A percentile compares a stretch with the other conserved stretches of the same genome.
phyloP scores from a whole-genome alignment of 1,284 basidiomycete species.

The Pseudozyma flocculosa region DNA sequence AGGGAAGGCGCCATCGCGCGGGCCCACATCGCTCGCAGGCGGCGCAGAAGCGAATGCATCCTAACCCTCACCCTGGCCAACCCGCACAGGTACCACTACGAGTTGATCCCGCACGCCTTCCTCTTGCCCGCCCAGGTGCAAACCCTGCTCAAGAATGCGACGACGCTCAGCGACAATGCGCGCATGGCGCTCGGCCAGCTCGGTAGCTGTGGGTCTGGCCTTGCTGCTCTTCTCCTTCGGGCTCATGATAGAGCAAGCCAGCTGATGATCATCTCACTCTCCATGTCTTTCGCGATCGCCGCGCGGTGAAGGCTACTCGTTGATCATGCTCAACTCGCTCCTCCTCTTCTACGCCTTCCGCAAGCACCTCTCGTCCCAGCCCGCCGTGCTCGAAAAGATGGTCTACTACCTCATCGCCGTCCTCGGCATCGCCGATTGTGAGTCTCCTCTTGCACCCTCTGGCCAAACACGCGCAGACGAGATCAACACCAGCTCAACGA shows the following conservation, averaged over 20 bases:
- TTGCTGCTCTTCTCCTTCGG: not conserved
- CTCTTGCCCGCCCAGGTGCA: slow-evolving; percentile 15
- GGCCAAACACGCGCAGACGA: not conserved
- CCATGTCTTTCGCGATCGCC: too few species aligned
- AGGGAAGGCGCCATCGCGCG: too few species aligned
- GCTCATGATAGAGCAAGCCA: too few species aligned
- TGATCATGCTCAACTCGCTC: slow-evolving; percentile 46
- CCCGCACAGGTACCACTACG: slow-evolving; percentile 31
- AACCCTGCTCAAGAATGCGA: slow-evolving; percentile 10
- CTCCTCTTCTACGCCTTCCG: slow-evolving; percentile 38
- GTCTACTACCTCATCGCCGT: slow-evolving; percentile 38
- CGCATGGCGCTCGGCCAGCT: slow-evolving; percentile 45
- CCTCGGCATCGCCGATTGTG: slow-evolving; percentile 44
- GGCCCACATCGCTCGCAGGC: too few species aligned
- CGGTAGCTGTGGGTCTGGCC: slow-evolving; percentile 22
- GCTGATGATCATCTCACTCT: too few species aligned
- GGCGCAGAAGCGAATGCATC: too few species aligned
- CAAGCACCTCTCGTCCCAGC: slow-evolving; percentile 12
- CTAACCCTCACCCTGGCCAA: too few species aligned
- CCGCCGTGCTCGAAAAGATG: slow-evolving; percentile 18
- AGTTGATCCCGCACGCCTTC: slow-evolving; percentile 35
- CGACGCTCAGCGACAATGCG: slow-evolving; percentile 8
- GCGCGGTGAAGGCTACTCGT: slow-evolving; percentile 38
- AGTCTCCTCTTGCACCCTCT: slow-evolving; percentile 4
- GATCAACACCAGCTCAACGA: too few species aligned